Base-by-base conservation (phyloP, 768 basidiomycete genomes). In the Sistotremastrum suecicum region DNA sequence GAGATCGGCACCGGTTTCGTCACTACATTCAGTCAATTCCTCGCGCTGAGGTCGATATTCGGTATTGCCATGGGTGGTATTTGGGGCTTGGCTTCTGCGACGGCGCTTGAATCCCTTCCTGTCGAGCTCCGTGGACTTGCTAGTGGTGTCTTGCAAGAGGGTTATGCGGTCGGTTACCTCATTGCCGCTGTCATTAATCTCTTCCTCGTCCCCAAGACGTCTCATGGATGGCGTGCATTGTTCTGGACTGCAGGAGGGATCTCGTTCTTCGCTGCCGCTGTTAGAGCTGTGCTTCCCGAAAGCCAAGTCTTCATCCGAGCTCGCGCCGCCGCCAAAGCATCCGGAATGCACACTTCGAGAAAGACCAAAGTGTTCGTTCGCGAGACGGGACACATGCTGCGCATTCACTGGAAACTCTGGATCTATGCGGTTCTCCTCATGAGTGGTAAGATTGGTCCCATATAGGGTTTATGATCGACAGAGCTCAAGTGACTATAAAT, bases 31-130 rank as follows among this genome's bases (percentile, higher is more conserved):
- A 33, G 49, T 0, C 70, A 81, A 50, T 98, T 98, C 66, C 74
- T 97, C 29, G 89, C 74, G 10, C 69, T 89, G 4, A 74, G 91
- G 5, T 74, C 80, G 2, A 69, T 95, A 39, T 92, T 91, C 57
- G 88, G 88, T 49, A 74, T 90, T 43, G 81, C 78, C 1, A 88
- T 90, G 86, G 86, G 87, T 34, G 86, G 86, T 0, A 73, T 94
- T 40, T 94, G 90, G 88, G 88, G 89, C 11, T 66, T 89, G 32
- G 74, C 87, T 0, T 69, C 84, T 1, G 72, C 86, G 0, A 90
- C 84, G 0, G 80, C 84, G 0, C 78, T 95, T 35, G 91, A 95
- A 60, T 91, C 86, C 58, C 70, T 94, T 7, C 91, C 91, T 0
- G 78, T 84, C 32, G 83, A 86, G 55, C 72, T 78, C 10, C 83